Base-by-base conservation (phyloP, 1,284 basidiomycete genomes). In the Rhodofomes roseus region DNA sequence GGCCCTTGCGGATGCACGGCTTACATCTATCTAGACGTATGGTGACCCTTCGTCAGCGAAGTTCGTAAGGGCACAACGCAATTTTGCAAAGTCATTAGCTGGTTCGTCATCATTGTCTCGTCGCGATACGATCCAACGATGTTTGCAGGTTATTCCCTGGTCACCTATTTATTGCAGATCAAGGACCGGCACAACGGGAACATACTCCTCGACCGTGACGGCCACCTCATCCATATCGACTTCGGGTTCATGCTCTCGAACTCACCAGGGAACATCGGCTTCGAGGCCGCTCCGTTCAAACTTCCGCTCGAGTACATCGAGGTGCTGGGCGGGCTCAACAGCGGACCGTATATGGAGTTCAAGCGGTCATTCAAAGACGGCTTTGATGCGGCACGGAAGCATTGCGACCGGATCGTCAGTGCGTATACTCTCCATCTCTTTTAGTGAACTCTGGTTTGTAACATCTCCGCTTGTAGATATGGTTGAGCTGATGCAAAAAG, bases 131-230 rank as follows among this genome's bases (percentile, higher is more conserved):
- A n/a, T n/a, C n/a, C n/a, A n/a, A n/a, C n/a, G n/a, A 22, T 11
- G 31, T 34, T 20, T 6, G 11, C 63, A 91, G 93, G 93, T 12
- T 99, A 98, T 74, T 97, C 95, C 1, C 82, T 99, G 62, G 89
- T 98, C 50, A 96, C 94, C 12, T 98, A 94, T 74, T 86, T 99
- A 23, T 83, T 99, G 2, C 97, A 99, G 78, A 93, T 99, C 76
- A 99, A 99, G 76, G 96, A 99, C 75, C 86, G 97, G 25, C 97
- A 99, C 72, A 99, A 99, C 69, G 97, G 97, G 51, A 99, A 99
- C 72, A 99, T 99, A 61, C 83, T 99, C 4, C 79, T 99, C 40
- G 97, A 99, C 74, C 85, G 93, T 56, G 93, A 97, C 53, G 97
- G 97, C 0, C 96, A 97, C 68, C 79, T 96, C 18, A 87, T 96